These are phyloP conservation scores for Crithidia acanthocephali DNA, from an alignment of 208 protist genomes.

Conservation along the genomic window DNA sequence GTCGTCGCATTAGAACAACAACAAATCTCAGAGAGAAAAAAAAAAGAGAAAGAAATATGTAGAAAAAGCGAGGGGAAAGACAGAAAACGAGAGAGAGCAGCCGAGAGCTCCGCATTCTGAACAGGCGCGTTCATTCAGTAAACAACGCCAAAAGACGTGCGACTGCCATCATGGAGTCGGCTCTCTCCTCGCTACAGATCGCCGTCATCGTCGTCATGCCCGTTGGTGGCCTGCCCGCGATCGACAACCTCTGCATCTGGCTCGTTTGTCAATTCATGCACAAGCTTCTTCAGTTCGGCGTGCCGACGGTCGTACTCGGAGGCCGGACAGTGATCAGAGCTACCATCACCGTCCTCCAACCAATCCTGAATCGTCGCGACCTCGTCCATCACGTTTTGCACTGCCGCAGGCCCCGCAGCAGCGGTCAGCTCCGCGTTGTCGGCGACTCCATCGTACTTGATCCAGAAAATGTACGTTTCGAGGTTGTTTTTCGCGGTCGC, in stretches of 20 bases:
- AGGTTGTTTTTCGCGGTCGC: slow-evolving; percentile 82
- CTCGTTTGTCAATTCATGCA: slow-evolving; percentile 28
- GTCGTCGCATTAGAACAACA: background rate
- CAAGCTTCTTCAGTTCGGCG: slow-evolving; percentile 45
- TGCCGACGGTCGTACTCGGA: slow-evolving; percentile 61
- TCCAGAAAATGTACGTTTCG: slow-evolving; percentile 83
- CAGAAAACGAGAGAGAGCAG: no score
- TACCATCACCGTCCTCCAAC: slow-evolving; percentile 80
- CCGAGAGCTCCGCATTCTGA: no score
- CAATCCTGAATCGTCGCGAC: slow-evolving; percentile 55
- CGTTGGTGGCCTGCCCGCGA: background rate
- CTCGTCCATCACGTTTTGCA: slow-evolving; percentile 37
- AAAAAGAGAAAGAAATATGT: background rate
- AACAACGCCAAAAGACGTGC: no score
- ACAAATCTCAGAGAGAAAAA: slow-evolving; percentile 4
- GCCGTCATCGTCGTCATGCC: slow-evolving; percentile 22
- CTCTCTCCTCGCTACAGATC: no score
- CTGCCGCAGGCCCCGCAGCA: slow-evolving; percentile 22
- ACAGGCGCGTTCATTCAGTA: no score
- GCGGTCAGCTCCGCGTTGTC: slow-evolving; percentile 44
- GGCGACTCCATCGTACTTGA: slow-evolving; percentile 65
- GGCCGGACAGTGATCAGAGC: slow-evolving; percentile 53
- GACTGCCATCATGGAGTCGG: no score
- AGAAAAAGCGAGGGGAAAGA: background rate
- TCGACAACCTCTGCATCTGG: background rate